A percentile compares a stretch with the other conserved stretches of the same genome.
Evolutionary conservation across 2,329 filamentous ascomycete species (phyloP).

Genomic region (Atkinsonella texensis): DNA sequence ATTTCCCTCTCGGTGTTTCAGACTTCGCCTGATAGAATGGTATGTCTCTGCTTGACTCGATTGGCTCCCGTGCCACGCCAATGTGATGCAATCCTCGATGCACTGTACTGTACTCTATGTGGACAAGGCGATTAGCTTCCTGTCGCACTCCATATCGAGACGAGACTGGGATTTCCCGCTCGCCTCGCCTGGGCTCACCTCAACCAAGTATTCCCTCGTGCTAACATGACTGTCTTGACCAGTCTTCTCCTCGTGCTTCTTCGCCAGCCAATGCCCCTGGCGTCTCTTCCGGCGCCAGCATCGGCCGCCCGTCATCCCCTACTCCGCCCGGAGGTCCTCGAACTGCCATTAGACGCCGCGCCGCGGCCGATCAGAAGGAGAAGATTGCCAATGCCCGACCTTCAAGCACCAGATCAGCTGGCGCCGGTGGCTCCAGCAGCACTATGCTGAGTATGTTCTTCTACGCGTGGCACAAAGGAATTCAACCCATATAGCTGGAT

Average conservation of each 20-base stretch:
- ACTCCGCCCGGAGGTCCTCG: conserved; percentile 87
- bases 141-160: neutral
- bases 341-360: conserved; percentile 88
- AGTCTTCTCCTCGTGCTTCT: conserved; percentile 49
- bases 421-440: conserved; percentile 89
- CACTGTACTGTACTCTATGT: neutral
- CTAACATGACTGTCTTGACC: neutral
- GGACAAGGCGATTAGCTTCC: conserved; percentile 1
- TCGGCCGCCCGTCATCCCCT: conserved; percentile 72
- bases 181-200: neutral
- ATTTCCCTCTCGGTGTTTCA: conserved; percentile 7
- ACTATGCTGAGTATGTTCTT: conserved; percentile 90
- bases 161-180: neutral
- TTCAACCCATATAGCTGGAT: neutral
- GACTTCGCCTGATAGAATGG: conserved; percentile 18
- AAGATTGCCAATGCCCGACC: conserved; percentile 90
- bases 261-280: conserved; percentile 46
- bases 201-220: neutral
- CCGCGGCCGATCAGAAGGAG: conserved; percentile 94
- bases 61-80: neutral
- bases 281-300: conserved; percentile 53
- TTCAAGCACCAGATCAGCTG: conserved; percentile 82
- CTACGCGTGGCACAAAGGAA: conserved; percentile 12
- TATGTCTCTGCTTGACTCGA: conserved; percentile 11
- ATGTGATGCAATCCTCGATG: neutral